Evolutionary conservation across 2,329 filamentous ascomycete genomes (phyloP).

Genomic region (Hirsutella minnesotensis): DNA sequence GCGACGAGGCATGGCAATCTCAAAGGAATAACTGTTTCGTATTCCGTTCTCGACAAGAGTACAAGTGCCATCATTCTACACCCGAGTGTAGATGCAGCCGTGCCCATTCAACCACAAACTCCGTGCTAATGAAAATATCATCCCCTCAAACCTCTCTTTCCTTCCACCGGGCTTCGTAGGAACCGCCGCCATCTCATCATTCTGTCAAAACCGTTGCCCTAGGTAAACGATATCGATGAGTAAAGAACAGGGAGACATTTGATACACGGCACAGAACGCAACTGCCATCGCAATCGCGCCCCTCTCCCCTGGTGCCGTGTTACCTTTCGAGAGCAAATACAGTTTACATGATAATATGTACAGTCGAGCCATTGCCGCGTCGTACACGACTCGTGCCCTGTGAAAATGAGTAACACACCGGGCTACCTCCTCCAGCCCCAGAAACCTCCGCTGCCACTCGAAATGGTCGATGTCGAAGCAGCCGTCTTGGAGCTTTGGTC

Average conservation of each 20-base stretch:
- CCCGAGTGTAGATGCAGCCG: background rate
- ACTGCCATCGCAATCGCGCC: background rate
- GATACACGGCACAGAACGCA: background rate
- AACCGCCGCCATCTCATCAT: too few species aligned
- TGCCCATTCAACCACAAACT: constrained; percentile 3
- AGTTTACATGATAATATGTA: too few species aligned
- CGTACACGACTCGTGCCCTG: constrained; percentile 1
- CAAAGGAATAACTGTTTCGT: too few species aligned
- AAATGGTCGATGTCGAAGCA: constrained; percentile 10
- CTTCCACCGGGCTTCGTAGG: too few species aligned
- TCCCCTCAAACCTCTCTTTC: background rate
- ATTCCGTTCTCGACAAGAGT: too few species aligned
- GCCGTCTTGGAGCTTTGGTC: constrained; percentile 15
- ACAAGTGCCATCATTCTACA: too few species aligned
- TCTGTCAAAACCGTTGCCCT: too few species aligned
- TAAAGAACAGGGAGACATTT: background rate
- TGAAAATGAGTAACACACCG: background rate
- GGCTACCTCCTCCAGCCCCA: constrained; percentile 43
- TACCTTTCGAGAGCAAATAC: too few species aligned
- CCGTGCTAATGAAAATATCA: constrained; percentile 3
- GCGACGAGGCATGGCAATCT: too few species aligned
- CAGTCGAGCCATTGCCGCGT: background rate
- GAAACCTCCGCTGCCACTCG: constrained; percentile 33
- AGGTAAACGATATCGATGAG: too few species aligned
- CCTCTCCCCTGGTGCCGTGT: too few species aligned